phyloP scores from a whole-genome alignment of 495 filamentous ascomycete genomes.

The Cercophora samala region DNA sequence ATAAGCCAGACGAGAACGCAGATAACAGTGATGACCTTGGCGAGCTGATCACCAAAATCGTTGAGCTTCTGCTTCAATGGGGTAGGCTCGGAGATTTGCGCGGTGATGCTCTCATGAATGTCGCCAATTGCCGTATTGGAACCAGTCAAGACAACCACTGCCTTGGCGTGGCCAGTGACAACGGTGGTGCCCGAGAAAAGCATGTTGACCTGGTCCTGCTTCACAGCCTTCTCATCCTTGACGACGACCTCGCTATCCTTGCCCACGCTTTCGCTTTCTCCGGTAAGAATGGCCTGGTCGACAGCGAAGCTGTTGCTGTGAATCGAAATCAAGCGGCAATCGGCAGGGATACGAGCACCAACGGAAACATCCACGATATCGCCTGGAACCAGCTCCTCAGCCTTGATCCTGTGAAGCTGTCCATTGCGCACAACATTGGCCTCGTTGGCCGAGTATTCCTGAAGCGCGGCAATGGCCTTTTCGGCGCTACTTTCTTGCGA shows the following conservation, averaged over 20 bases:
- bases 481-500: conserved; percentile 98
- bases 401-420: conserved; percentile 71
- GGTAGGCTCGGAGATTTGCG: conserved; percentile 96
- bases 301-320: conserved; percentile 96
- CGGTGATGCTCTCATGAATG: conserved; percentile 97
- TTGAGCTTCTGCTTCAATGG: conserved; percentile 98
- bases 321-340: conserved; percentile 85
- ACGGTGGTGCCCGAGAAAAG: conserved; percentile 98
- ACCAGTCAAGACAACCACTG: conserved; percentile 89
- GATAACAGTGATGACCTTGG: conserved; percentile 97
- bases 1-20: conserved; percentile 97
- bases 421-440: conserved; percentile 87
- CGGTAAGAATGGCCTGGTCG: conserved; percentile 96
- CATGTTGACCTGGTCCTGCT: conserved; percentile 97
- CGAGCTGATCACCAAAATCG: conserved; percentile 93
- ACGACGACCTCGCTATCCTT: conserved; percentile 69
- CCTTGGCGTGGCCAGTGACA: conserved; percentile 88
- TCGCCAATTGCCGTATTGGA: conserved; percentile 92
- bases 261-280: conserved; percentile 94
- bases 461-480: conserved; percentile 95
- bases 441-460: conserved; percentile 98
- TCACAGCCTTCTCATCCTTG: conserved; percentile 79
- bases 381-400: conserved; percentile 93
- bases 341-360: conserved; percentile 93
- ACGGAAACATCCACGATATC: conserved; percentile 88